These are phyloP conservation scores for Ailanthus altissimus DNA, from an alignment of 345 rosid species.

Conservation along the genomic window DNA sequence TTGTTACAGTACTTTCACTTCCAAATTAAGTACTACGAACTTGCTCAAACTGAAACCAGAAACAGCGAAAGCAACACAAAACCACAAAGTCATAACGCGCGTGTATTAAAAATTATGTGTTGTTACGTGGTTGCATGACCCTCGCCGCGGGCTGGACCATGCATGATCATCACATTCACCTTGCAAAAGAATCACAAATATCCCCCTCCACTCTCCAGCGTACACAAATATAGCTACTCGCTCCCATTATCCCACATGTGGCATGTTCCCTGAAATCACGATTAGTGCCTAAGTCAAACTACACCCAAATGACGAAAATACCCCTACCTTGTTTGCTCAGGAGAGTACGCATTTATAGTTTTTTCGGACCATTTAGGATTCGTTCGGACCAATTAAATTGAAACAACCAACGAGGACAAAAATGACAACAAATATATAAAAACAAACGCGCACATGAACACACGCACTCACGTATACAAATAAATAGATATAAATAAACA, in stretches of 20 bases:
- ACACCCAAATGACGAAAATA: background rate
- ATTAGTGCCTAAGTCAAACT: background rate
- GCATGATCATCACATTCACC: slow-evolving; percentile 24
- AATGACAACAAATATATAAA: background rate
- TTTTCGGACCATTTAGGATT: background rate
- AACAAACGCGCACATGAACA: background rate
- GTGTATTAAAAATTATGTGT: slow-evolving; percentile 12
- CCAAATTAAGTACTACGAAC: background rate
- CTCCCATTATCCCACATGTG: background rate
- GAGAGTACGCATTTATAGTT: background rate
- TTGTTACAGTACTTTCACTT: background rate
- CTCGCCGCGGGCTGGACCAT: slow-evolving; percentile 29
- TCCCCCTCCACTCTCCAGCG: background rate
- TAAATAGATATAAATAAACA: background rate
- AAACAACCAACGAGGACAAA: background rate
- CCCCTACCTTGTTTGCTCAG: slow-evolving; percentile 9
- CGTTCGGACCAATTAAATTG: background rate
- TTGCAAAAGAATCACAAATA: background rate
- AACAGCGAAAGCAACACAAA: background rate
- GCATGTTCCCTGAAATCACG: background rate
- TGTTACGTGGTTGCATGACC: slow-evolving; percentile 36
- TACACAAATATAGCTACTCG: background rate
- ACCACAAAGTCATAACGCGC: slow-evolving; percentile 8
- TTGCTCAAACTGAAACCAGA: background rate
- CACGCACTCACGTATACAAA: slow-evolving; percentile 6